phyloP scores from a whole-genome alignment of 192 early-diverging fungal species.

The Backusella macrospora region DNA sequence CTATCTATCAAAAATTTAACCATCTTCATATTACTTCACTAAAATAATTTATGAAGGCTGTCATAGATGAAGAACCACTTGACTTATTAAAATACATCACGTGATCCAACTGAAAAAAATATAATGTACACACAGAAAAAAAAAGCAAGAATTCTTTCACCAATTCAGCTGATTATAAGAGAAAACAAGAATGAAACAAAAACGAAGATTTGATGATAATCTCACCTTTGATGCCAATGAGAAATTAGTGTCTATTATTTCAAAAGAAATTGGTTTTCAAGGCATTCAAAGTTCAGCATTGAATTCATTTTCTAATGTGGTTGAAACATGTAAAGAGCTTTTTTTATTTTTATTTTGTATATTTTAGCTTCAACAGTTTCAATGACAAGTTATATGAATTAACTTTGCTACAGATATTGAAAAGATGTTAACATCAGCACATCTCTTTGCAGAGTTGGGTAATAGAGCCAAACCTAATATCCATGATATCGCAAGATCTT shows the following conservation, averaged over 20 bases:
- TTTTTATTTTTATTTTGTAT: too few relatives aligned
- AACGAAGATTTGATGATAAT: conserved; percentile 4
- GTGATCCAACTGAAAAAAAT: too few relatives aligned
- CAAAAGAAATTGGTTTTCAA: conserved; percentile 48
- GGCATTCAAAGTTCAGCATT: conserved; percentile 44
- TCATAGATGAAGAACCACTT: too few relatives aligned
- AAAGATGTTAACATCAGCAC: conserved; percentile 46
- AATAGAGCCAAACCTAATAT: conserved; percentile 52
- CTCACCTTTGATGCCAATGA: conserved; percentile 26
- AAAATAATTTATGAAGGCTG: too few relatives aligned
- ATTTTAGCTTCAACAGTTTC: too few relatives aligned
- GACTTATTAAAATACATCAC: too few relatives aligned
- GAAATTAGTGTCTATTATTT: conserved; percentile 45
- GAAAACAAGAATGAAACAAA: conserved; percentile 2
- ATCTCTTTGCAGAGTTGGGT: conserved; percentile 55
- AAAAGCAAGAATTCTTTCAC: background rate
- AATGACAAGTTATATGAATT: background rate
- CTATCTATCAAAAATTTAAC: too few relatives aligned
- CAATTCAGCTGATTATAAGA: background rate
- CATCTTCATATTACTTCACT: too few relatives aligned
- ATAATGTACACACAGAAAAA: too few relatives aligned
- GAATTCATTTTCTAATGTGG: conserved; percentile 37
- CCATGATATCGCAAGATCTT: conserved; percentile 51
- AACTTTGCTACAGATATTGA: conserved; percentile 44
- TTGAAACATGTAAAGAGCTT: conserved; percentile 44